Conservation (phyloP, 1,284 basidiomycete genomes). For the Irpex sp. region DNA sequence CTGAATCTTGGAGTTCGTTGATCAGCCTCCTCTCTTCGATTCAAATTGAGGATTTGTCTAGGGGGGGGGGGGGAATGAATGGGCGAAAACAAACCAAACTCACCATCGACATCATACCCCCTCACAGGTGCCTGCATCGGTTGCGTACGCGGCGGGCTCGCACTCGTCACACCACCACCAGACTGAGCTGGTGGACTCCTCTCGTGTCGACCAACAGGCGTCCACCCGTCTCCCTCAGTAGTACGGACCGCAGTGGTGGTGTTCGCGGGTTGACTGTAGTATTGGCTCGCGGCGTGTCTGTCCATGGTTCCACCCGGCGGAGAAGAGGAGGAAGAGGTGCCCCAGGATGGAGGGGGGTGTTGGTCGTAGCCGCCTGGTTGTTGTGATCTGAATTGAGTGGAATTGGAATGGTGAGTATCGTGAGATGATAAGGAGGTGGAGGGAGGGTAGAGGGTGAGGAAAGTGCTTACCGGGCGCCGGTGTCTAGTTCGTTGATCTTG, state of each 20-base stretch:
- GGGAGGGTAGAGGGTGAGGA: not conserved
- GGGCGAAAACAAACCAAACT: not conserved
- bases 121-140: not conserved
- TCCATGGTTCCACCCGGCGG: constrained; percentile 6
- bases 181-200: not conserved
- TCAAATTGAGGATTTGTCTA: no score
- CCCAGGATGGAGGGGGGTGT: constrained; percentile 6
- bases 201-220: not conserved
- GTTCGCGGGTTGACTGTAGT: constrained; percentile 2
- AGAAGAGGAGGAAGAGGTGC: not conserved
- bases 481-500: constrained; percentile 75
- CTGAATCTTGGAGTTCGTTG: not conserved
- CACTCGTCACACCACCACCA: no score
- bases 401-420: constrained; percentile 1
- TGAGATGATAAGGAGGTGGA: not conserved
- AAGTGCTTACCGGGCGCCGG: constrained; percentile 25
- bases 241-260: not conserved
- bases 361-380: constrained; percentile 8
- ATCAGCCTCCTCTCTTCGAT: not conserved
- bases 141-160: not conserved
- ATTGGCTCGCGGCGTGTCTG: constrained; percentile 14
- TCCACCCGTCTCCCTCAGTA: not conserved
- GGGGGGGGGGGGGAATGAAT: no score
- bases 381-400: not conserved
- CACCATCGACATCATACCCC: constrained; percentile 17